Base-by-base conservation (phyloP, 2,329 filamentous ascomycete genomes). In the Ascochyta koolunga region DNA sequence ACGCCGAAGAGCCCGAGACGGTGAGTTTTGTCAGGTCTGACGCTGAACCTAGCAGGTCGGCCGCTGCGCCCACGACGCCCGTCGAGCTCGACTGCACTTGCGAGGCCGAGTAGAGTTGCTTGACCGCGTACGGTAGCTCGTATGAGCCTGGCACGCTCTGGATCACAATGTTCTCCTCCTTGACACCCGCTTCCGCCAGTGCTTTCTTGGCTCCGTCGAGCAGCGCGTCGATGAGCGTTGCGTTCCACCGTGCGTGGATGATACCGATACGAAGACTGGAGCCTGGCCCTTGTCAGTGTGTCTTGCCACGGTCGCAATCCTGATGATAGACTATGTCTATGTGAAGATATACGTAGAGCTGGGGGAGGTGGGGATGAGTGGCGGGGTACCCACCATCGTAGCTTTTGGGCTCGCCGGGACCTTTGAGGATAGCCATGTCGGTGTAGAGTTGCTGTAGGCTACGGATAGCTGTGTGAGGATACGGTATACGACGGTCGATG, bases 191-290 rank as follows among this genome's bases (percentile, higher is more conserved):
- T 37, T 84, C 84, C 29, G 88, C 79, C 50, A 99, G 86, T 71
- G 88, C 88, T 66, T 88, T 88, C 77, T 89, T 90, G 39, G 90
- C 86, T 61, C 95, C 95, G 46, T 84, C 81, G 57, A 99, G 83
- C 52, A 99, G 86, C 47, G 91, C 87, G 54, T 90, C 87, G 76
- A 98, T 96, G 73, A 99, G 91, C 63, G 83, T 84, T 62, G 83
- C 83, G 80, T 99, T 99, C 95, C 95, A 99, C 69, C 95, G 88
- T 54, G 93, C 93, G 79, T 98, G 95, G 54, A 99, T 85, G 72
- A 99, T 98, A 72, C 90, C 93, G 73, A 99, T 88, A 72, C 95
- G 91, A 61, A 99, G 85, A 69, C 80, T 82, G 9, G 77, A 78
- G 63, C 80, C 79, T 81, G 44, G 5, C 15, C 11, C n/a, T 3